Percentiles rank a stretch among this genome's conserved stretches.
Evolutionary conservation across 176 grass and related monocot genomes (phyloP).

Genomic region (Juncus inflexus): DNA sequence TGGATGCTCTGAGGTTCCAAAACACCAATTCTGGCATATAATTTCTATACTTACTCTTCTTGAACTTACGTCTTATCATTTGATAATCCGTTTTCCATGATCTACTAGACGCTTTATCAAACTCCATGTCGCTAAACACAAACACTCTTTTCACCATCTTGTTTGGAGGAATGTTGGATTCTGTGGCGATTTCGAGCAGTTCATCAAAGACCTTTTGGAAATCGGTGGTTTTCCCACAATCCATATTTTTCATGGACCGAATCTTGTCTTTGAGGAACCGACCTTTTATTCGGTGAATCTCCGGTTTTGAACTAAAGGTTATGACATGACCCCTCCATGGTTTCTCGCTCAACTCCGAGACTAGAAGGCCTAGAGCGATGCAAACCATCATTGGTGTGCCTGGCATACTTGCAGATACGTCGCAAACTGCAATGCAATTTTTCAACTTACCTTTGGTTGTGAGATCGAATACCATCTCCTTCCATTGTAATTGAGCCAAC

Average conservation of each 20-base stretch:
- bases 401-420: constrained; percentile 65
- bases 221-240: constrained; percentile 45
- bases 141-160: constrained; percentile 44
- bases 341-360: constrained; percentile 67
- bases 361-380: constrained; percentile 70
- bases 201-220: constrained; percentile 60
- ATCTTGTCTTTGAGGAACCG: constrained; percentile 34
- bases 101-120: constrained; percentile 31
- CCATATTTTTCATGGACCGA: constrained; percentile 30
- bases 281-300: constrained; percentile 39
- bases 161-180: constrained; percentile 22
- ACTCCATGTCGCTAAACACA: constrained; percentile 74
- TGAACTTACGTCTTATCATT: constrained; percentile 48
- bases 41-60: constrained; percentile 35
- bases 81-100: constrained; percentile 62
- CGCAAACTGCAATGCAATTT: constrained; percentile 75
- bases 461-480: constrained; percentile 60
- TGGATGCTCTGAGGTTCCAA: constrained; percentile 57
- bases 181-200: constrained; percentile 39
- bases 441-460: constrained; percentile 33
- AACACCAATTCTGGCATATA: constrained; percentile 62
- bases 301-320: constrained; percentile 45
- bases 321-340: constrained; percentile 67
- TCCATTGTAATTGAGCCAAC: constrained; percentile 65
- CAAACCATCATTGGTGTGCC: constrained; percentile 59